Conservation (phyloP, 1,139 yeast species). For the Neolecta irregularis region DNA sequence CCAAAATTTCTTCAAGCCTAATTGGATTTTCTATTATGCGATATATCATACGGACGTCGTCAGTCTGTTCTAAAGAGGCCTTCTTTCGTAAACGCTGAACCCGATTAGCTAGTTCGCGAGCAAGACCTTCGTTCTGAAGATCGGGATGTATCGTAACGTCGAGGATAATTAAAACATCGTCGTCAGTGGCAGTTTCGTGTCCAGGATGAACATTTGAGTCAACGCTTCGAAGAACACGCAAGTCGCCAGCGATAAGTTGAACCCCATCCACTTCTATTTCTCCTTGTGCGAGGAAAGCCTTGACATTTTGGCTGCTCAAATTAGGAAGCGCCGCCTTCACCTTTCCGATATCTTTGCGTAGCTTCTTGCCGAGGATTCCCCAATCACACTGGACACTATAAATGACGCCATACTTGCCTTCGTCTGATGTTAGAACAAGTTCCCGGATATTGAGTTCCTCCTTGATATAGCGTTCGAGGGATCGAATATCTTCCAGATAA, state of each 20-base stretch:
- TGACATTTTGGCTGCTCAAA: constrained; percentile 69
- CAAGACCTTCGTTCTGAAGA: constrained; percentile 81
- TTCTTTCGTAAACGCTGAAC: constrained; percentile 96
- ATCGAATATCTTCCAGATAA: constrained; percentile 64
- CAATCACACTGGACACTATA: constrained; percentile 95
- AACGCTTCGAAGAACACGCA: constrained; percentile 77
- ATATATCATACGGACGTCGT: constrained; percentile 82
- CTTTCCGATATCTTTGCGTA: constrained; percentile 82
- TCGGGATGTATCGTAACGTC: constrained; percentile 82
- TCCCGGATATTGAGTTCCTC: constrained; percentile 92
- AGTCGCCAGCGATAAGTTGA: constrained; percentile 69
- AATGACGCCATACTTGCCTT: constrained; percentile 77
- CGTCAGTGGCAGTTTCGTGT: constrained; percentile 35
- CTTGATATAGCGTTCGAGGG: constrained; percentile 59
- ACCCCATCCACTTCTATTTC: constrained; percentile 78
- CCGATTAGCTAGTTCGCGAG: constrained; percentile 92
- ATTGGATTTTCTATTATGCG: constrained; percentile 48
- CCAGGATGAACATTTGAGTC: constrained; percentile 39
- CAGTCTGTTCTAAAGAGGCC: constrained; percentile 87
- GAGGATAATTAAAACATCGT: constrained; percentile 74
- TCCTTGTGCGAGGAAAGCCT: constrained; percentile 56
- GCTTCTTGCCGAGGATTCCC: constrained; percentile 95
- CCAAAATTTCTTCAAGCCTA: constrained; percentile 48
- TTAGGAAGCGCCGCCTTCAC: constrained; percentile 87
- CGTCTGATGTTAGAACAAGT: constrained; percentile 75